A percentile compares a stretch with the other conserved stretches of the same genome.
These are phyloP conservation scores for Ceratobasidium sp. DNA, from an alignment of 1,284 basidiomycete genomes.

Conservation along the genomic window DNA sequence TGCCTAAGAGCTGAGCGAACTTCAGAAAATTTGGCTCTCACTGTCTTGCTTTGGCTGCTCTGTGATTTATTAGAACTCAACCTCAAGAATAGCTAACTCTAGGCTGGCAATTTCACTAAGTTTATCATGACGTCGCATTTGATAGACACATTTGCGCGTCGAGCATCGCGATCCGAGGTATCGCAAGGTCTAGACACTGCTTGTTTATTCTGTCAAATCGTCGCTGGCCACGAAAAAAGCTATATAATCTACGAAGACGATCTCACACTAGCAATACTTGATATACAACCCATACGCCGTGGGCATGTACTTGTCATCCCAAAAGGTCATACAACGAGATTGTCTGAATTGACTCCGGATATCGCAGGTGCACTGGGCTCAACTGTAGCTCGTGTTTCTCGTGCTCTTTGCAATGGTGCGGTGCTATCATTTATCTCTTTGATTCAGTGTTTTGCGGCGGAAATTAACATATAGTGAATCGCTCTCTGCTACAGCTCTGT, in stretches of 20 bases:
- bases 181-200: background rate
- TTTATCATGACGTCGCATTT: constrained; percentile 35
- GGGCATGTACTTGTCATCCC: constrained; percentile 80
- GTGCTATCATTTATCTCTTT: background rate
- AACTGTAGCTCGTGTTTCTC: constrained; percentile 71
- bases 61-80: too few relatives aligned
- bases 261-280: constrained; percentile 76
- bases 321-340: constrained; percentile 69
- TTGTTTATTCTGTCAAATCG: constrained; percentile 76
- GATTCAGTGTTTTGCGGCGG: background rate
- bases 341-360: constrained; percentile 76
- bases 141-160: constrained; percentile 29
- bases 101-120: too few relatives aligned
- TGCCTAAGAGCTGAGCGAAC: too few relatives aligned
- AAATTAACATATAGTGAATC: background rate
- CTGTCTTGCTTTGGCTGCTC: too few relatives aligned
- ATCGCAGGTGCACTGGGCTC: constrained; percentile 70
- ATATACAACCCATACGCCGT: constrained; percentile 76
- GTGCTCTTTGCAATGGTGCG: constrained; percentile 72
- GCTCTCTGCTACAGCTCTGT: constrained; percentile 62
- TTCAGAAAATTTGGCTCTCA: too few relatives aligned
- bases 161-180: background rate
- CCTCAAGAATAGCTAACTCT: too few relatives aligned
- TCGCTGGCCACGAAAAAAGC: constrained; percentile 64
- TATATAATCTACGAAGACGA: constrained; percentile 74